Conservation (phyloP, 352 stramenopile species). For the Globisporangium polare region DNA sequence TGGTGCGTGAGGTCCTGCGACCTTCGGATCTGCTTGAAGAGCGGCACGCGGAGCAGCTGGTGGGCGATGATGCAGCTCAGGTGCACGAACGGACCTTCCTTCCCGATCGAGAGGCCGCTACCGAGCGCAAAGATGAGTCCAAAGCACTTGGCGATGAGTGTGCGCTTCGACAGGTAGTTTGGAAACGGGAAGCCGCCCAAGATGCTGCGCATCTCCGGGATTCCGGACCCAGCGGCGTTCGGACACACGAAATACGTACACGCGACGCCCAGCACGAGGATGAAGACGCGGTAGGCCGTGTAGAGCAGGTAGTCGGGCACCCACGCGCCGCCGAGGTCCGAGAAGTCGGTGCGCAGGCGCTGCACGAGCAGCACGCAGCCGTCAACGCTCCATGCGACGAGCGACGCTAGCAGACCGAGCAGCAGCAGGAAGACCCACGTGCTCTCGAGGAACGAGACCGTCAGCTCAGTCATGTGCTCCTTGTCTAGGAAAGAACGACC, state of each 20-base stretch:
- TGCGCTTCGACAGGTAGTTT: constrained; percentile 56
- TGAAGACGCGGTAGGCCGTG: constrained; percentile 49
- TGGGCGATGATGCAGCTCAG: constrained; percentile 71
- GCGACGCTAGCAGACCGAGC: constrained; percentile 45
- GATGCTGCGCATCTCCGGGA: constrained; percentile 80
- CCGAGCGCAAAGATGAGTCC: constrained; percentile 61
- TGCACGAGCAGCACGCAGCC: constrained; percentile 46
- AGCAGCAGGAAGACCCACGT: constrained; percentile 75
- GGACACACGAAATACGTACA: constrained; percentile 60
- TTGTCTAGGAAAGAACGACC: constrained; percentile 30
- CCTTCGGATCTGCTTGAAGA: constrained; percentile 55
- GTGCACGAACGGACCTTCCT: constrained; percentile 81
- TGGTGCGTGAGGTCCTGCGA: constrained; percentile 67
- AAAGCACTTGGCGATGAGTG: constrained; percentile 62
- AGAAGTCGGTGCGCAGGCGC: constrained; percentile 33
- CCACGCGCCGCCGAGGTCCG: constrained; percentile 42
- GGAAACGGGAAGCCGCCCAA: constrained; percentile 64
- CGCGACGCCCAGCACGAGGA: constrained; percentile 56
- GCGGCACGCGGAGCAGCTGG: constrained; percentile 49
- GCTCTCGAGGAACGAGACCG: constrained; percentile 55
- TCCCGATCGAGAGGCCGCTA: constrained; percentile 69
- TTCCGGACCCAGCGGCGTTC: constrained; percentile 61
- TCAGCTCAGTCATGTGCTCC: constrained; percentile 43
- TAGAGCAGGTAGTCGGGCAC: constrained; percentile 59
- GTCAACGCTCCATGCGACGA: constrained; percentile 68